Evolutionary conservation across 169 alveolate species (phyloP).

Genomic region (Plasmodium cynomolgi): DNA sequence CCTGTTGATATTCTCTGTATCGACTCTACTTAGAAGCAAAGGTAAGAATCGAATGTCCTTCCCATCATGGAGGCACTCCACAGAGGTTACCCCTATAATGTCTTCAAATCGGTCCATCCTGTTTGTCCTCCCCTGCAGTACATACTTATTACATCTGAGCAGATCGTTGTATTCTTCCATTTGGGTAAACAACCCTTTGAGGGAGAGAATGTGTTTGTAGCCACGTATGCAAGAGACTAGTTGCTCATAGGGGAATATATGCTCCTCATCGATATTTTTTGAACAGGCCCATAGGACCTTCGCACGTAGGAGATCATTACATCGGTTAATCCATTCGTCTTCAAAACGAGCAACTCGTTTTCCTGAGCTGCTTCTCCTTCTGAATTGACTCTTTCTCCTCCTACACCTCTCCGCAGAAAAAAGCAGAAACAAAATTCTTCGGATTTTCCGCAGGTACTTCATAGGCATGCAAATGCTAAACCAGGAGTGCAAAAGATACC

Average conservation of each 20-base stretch:
- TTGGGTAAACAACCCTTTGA: slow-evolving; percentile 6
- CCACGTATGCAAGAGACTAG: slow-evolving; percentile 6
- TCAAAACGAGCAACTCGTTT: neutral
- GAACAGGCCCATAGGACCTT: neutral
- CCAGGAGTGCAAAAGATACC: slow-evolving; percentile 11
- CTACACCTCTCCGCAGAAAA: neutral
- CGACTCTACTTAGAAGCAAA: neutral
- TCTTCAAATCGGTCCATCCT: neutral
- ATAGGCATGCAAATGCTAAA: slow-evolving; percentile 22
- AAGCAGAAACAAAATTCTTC: slow-evolving; percentile 13
- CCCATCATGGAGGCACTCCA: neutral
- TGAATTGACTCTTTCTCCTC: neutral
- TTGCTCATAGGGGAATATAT: slow-evolving; percentile 10
- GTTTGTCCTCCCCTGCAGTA: neutral
- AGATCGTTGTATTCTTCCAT: slow-evolving; percentile 15
- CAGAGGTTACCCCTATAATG: neutral
- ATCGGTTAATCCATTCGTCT: neutral
- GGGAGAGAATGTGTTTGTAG: neutral
- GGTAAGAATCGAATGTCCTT: neutral
- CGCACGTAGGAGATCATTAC: neutral
- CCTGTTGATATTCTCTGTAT: neutral
- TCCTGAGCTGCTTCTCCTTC: neutral
- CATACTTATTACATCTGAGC: slow-evolving; percentile 1
- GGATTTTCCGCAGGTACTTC: slow-evolving; percentile 9
- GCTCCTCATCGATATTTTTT: neutral